Conservation (phyloP, 2,329 filamentous ascomycete genomes). For the Penicillium sp. region DNA sequence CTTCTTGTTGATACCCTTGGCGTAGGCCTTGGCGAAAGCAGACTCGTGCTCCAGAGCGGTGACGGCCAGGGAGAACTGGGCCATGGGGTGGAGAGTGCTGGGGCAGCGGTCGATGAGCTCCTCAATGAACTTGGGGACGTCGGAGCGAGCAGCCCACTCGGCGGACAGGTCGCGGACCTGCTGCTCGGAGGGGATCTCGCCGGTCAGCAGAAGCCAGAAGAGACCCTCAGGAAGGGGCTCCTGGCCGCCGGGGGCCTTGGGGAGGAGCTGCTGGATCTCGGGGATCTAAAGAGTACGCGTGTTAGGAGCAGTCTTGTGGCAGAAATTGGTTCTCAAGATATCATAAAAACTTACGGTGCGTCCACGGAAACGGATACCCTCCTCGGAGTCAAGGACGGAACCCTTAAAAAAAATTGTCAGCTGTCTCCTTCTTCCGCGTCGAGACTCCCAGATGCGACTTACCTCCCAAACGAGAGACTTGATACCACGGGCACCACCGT, state of each 20-base stretch:
- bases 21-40: constrained; percentile 96
- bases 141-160: constrained; percentile 97
- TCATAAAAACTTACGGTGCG: constrained; percentile 68
- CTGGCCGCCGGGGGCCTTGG: constrained; percentile 93
- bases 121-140: constrained; percentile 96
- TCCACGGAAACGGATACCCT: constrained; percentile 99
- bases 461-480: constrained; percentile 98
- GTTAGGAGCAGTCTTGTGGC: constrained; percentile 20
- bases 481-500: constrained; percentile 98
- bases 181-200: constrained; percentile 96
- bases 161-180: constrained; percentile 98
- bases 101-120: constrained; percentile 99
- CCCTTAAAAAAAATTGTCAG: constrained; percentile 52
- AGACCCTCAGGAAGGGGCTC: constrained; percentile 98
- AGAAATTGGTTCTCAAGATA: background rate
- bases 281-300: constrained; percentile 66
- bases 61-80: constrained; percentile 97
- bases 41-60: constrained; percentile 98
- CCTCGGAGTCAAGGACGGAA: constrained; percentile 96
- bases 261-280: constrained; percentile 96
- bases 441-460: constrained; percentile 11
- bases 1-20: constrained; percentile 98
- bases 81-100: constrained; percentile 98
- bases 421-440: background rate
- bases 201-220: constrained; percentile 99